phyloP scores from a whole-genome alignment of 176 grass and related monocot species.

The Paspalum notatum region DNA sequence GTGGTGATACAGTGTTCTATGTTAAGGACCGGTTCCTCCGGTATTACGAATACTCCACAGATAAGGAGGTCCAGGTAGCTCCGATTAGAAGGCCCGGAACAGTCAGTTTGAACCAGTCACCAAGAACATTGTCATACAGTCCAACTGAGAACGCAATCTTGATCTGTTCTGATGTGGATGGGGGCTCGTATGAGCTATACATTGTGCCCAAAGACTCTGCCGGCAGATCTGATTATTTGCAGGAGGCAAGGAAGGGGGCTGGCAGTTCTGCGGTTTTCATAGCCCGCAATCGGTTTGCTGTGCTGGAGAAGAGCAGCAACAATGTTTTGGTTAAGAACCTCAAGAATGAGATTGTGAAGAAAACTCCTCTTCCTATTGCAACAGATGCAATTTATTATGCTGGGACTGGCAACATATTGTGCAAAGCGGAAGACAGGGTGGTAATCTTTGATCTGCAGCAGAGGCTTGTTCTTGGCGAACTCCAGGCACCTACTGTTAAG shows the following conservation, averaged over 20 bases:
- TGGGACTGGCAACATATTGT: slow-evolving; percentile 86
- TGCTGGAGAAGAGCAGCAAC: slow-evolving; percentile 91
- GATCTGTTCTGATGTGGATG: slow-evolving; percentile 88
- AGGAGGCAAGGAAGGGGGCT: slow-evolving; percentile 81
- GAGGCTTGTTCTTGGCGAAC: slow-evolving; percentile 79
- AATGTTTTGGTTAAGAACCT: slow-evolving; percentile 84
- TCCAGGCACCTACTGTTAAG: slow-evolving; percentile 79
- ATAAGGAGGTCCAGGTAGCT: slow-evolving; percentile 79
- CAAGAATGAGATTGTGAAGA: slow-evolving; percentile 96
- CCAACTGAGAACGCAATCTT: slow-evolving; percentile 94
- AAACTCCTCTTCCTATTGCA: slow-evolving; percentile 78
- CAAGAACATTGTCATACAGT: slow-evolving; percentile 78
- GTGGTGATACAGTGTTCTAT: slow-evolving; percentile 77
- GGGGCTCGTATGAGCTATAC: slow-evolving; percentile 87
- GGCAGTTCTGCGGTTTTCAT: slow-evolving; percentile 83
- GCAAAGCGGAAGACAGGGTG: slow-evolving; percentile 85
- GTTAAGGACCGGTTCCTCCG: slow-evolving; percentile 91
- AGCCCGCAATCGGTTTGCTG: slow-evolving; percentile 84
- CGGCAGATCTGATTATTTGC: slow-evolving; percentile 80
- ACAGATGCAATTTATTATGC: slow-evolving; percentile 92
- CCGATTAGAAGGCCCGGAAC: slow-evolving; percentile 76
- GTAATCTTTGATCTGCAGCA: slow-evolving; percentile 94
- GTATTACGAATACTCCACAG: slow-evolving; percentile 70
- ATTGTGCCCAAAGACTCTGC: slow-evolving; percentile 78
- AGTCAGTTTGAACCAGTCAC: slow-evolving; percentile 81